These are phyloP conservation scores for Populus davidiana DNA, from an alignment of 345 rosid genomes.

Conservation along the genomic window DNA sequence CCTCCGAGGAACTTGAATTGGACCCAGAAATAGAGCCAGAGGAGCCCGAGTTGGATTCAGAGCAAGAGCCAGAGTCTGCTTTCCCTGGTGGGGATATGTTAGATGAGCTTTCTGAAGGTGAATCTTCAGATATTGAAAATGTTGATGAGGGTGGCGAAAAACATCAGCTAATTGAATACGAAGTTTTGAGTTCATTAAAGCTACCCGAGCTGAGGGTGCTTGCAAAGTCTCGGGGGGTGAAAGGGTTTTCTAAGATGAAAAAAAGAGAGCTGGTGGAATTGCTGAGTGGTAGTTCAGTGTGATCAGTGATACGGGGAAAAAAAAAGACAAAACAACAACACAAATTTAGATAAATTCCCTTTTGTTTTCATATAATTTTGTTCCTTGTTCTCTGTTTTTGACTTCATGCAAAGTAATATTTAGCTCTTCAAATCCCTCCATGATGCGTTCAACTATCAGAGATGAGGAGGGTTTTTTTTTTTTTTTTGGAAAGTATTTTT, in stretches of 20 bases:
- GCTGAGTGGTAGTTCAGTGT: slow-evolving; percentile 39
- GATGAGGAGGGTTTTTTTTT: not conserved
- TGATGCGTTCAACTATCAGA: not conserved
- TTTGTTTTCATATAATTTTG: slow-evolving; percentile 9
- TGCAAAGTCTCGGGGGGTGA: slow-evolving; percentile 79
- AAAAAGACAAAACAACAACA: not conserved
- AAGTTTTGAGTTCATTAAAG: slow-evolving; percentile 61
- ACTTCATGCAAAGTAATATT: not conserved
- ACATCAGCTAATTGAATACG: slow-evolving; percentile 24
- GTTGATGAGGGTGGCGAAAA: slow-evolving; percentile 28
- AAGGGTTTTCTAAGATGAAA: slow-evolving; percentile 84
- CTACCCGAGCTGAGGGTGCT: slow-evolving; percentile 60
- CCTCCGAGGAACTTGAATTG: slow-evolving; percentile 27
- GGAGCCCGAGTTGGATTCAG: slow-evolving; percentile 33
- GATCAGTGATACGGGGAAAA: slow-evolving; percentile 15
- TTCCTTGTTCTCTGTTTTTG: not conserved
- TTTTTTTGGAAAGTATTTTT: no score
- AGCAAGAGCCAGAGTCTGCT: slow-evolving; percentile 27
- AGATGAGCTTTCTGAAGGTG: slow-evolving; percentile 30
- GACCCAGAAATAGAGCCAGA: slow-evolving; percentile 19
- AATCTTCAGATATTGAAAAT: slow-evolving; percentile 29
- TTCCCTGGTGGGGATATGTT: slow-evolving; percentile 21
- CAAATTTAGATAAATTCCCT: slow-evolving; percentile 14
- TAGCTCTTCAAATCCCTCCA: not conserved
- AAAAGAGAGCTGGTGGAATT: slow-evolving; percentile 57